Evolutionary conservation across 2,329 filamentous ascomycete genomes (phyloP), one percentile per base, ranked within the genome.

Genomic region (Sclerotinia nivalis): DNA sequence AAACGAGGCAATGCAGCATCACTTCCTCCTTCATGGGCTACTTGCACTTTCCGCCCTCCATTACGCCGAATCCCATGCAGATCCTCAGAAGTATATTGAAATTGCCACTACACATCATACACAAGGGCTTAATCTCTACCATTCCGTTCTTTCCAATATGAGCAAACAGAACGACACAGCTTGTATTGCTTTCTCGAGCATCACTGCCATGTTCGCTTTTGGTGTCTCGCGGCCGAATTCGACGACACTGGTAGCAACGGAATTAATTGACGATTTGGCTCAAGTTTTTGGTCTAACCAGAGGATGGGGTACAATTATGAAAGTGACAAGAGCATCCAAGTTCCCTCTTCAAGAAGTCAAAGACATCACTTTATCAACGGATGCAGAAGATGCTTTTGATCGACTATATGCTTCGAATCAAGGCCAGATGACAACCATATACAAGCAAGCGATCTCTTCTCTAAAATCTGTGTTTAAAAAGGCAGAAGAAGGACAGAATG

Each of bases 371-470:
- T n/a, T 58, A n/a, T 58, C 55, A 25, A 22, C 12, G n/a, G 34
- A 58, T 40, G 55, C 55, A n/a, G 55, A 58, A 40, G 55, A 34
- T n/a, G 34, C 34, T 25, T 58, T 58, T 58, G 22, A n/a, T 58
- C 55, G 22, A 40, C 22, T 58, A n/a, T 58, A n/a, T 25, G 55
- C 55, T 58, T 37, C 34, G 22, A 58, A 34, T 34, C 31, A 58
- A 58, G 55, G 31, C 1, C 34, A 58, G 40, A 25, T 15, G 6
- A 34, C 1, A 58, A 37, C 34, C 3, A 2, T 58, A 12, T 58
- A 40, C 34, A 15, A 20, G 34, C 22, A 37, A 58, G 55, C 55
- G 13, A 58, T 58, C 6, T n/a, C 55, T n/a, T 40, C 12, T 15
- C 34, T 58, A n/a, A 58, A 58, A 37, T 7, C 3, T 3, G 3